Base-by-base conservation (phyloP, 2,329 filamentous ascomycete genomes). In the Neofusicoccum sp. region DNA sequence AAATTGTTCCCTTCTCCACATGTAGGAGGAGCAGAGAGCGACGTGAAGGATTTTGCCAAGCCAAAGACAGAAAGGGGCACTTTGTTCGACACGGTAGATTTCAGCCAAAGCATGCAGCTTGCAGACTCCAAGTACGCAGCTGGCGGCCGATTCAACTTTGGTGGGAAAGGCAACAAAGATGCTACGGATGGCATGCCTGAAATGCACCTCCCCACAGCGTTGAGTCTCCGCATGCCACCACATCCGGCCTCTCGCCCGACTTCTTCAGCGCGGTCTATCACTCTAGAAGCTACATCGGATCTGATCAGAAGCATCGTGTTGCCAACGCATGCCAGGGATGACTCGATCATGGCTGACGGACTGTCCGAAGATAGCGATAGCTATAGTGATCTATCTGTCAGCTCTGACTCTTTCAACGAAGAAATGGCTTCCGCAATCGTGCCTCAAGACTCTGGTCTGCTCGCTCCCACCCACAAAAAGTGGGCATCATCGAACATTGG, bases 121-220 rank as follows among this genome's bases (percentile, higher is more conserved):
- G 79, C 80, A 60, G 80, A 84, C 66, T 73, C 79, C 24, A 86
- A 84, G 66, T 86, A 86, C 70, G 74, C 76, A 41, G 62, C 73
- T 47, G 70, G 76, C 33, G 81, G 81, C 7, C 79, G 78, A 49
- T 84, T 75, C 45, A 68, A 66, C 41, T 67, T 69, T 57, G 40
- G 41, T 49, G 51, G 16, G 9, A 56, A 43, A 20, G 20, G 20
- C 20, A 20, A 20, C 20, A 20, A 20, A 14, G 51, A 43, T 16
- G 11, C 12, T 24, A 8, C 6, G 9, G 44, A 47, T 28, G 14
- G 11, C 14, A 14, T n/a, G 9, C 9, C 11, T 41, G 38, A 6
- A n/a, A n/a, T n/a, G 40, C 9, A 43, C 14, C 40, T n/a, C 2
- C 16, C 40, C 7, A 24, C 40, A 4, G 28, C 28, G 30, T 12